A percentile compares a stretch with the other conserved stretches of the same genome.
Evolutionary conservation across 257 asterid genomes (phyloP).

Genomic region (Thymus mandschuricus): DNA sequence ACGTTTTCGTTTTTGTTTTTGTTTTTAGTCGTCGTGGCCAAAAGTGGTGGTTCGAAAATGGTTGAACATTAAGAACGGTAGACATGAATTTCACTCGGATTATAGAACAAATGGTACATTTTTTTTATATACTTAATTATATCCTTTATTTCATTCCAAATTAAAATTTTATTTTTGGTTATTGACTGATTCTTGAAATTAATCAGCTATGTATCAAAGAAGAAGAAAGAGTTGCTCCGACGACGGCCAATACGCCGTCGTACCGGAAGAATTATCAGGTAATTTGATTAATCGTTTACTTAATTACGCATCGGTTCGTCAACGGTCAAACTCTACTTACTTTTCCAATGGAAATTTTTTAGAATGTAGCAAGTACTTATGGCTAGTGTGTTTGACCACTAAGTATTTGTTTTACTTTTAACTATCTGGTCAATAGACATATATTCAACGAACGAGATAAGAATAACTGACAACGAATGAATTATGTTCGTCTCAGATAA

Average conservation of each 20-base stretch:
- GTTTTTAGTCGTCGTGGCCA: conserved; percentile 69
- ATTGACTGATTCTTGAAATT: conserved; percentile 16
- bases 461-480: too few species aligned
- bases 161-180: neutral
- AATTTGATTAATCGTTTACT: neutral
- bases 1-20: neutral
- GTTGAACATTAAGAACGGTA: conserved; percentile 59
- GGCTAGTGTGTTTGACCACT: neutral
- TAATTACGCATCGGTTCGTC: neutral
- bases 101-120: conserved; percentile 46
- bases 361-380: neutral
- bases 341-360: neutral
- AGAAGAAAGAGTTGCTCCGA: conserved; percentile 82
- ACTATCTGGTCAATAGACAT: too few species aligned
- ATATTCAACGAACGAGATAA: too few species aligned
- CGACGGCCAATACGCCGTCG: conserved; percentile 66
- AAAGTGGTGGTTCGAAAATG: conserved; percentile 66
- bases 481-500: conserved; percentile 28
- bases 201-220: conserved; percentile 38
- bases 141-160: neutral
- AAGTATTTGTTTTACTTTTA: neutral
- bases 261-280: conserved; percentile 89
- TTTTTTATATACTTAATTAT: neutral
- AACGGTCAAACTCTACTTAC: neutral
- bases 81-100: conserved; percentile 70